These are phyloP conservation scores for Corymbia maculata DNA, from an alignment of 345 rosid genomes.

Conservation along the genomic window DNA sequence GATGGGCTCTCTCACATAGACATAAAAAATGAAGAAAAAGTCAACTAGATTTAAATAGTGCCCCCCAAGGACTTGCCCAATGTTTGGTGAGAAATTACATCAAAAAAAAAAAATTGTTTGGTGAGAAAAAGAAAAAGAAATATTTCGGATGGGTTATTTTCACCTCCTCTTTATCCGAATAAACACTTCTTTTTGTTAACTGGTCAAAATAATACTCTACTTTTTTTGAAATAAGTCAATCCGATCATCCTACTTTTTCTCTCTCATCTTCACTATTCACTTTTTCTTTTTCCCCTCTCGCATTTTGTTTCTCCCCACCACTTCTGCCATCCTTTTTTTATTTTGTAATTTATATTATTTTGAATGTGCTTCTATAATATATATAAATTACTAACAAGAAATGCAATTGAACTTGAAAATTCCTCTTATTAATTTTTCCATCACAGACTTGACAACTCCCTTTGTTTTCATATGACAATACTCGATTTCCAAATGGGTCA, in stretches of 20 bases:
- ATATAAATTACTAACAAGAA: neutral
- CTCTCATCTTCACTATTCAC: neutral
- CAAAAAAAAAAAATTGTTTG: no score
- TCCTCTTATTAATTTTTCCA: neutral
- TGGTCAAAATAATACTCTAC: neutral
- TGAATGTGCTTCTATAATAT: neutral
- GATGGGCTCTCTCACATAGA: neutral
- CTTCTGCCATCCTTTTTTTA: neutral
- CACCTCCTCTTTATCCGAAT: neutral
- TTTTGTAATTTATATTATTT: neutral
- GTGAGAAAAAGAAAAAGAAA: neutral
- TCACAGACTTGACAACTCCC: neutral
- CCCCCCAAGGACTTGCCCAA: neutral
- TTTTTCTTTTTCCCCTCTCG: fast-evolving
- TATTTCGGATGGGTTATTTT: neutral
- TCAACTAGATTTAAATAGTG: neutral
- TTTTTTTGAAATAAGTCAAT: neutral
- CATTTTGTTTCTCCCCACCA: neutral
- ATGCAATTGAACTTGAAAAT: neutral
- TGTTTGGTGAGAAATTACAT: neutral
- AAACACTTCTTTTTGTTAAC: neutral
- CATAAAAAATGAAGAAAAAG: neutral
- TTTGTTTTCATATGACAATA: neutral
- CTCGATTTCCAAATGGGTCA: neutral
- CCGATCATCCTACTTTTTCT: neutral